Conservation (phyloP, 129 eudicot genomes). For the Apium graveolens region DNA sequence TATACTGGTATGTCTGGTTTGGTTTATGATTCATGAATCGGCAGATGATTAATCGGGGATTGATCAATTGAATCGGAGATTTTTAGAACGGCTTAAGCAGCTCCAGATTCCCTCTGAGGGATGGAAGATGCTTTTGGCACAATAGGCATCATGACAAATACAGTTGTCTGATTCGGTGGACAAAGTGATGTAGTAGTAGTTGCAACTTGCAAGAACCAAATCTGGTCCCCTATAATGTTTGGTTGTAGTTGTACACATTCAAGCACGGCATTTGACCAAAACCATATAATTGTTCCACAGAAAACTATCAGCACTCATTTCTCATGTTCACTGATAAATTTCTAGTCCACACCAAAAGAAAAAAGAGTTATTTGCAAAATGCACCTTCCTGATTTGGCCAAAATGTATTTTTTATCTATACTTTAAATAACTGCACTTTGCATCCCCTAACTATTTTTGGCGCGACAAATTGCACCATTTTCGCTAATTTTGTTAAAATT, state of each 20-base stretch:
- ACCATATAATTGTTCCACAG: not conserved
- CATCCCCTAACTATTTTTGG: too few species aligned
- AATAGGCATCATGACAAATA: not conserved
- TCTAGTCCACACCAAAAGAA: not conserved
- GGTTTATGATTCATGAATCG: too few species aligned
- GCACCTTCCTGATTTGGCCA: too few species aligned
- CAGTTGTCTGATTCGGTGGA: not conserved
- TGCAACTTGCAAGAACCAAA: not conserved
- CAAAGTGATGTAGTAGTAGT: not conserved
- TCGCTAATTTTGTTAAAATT: too few species aligned
- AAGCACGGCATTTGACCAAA: not conserved
- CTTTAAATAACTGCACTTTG: too few species aligned
- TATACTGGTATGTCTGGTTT: too few species aligned
- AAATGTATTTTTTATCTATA: too few species aligned
- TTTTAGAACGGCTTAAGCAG: too few species aligned
- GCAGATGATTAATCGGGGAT: too few species aligned
- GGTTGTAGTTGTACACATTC: not conserved
- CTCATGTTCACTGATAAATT: not conserved
- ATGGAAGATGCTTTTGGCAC: not conserved
- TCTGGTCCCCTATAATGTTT: not conserved
- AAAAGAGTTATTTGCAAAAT: too few species aligned
- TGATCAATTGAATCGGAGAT: too few species aligned
- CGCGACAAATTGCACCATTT: too few species aligned
- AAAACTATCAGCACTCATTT: not conserved
- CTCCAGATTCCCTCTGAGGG: not conserved